Base-by-base conservation (phyloP, 208 protist species). In the Leishmania amazonensis region DNA sequence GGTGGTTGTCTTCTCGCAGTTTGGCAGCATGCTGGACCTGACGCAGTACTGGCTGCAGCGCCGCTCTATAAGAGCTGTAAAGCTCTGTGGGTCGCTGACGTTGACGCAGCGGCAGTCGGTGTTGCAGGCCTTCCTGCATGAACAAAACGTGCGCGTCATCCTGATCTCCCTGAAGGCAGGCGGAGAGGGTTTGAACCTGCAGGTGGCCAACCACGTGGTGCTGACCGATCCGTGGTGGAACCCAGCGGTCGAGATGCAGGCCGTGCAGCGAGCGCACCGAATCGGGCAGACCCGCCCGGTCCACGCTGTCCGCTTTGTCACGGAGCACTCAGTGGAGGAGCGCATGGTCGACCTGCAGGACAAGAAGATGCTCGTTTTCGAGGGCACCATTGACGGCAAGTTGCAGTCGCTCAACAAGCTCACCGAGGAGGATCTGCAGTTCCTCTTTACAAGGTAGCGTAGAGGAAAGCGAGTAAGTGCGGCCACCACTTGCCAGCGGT, bases 151-250 rank as follows among this genome's bases (percentile, higher is more conserved):
- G 71, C 96, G 97, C 19, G 88, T 98, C 9, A 99, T 99, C 78
- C 85, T 99, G 31, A 95, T 99, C n/a, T 99, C 96, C 24, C 99
- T 99, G 4, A 98, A 99, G 73, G 99, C 99, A 1, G 99, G 99
- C 78, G 99, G 99, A 28, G 93, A 99, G 42, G 99, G 99, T 82
- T 98, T 99, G 78, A 99, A 99, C 84, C 83, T 99, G 65, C 97
- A 99, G 75, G 96, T 99, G 9, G 99, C 99, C 45, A 99, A 99
- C 89, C 96, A 98, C 47, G 99, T 99, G 54, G 96, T 99, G 74
- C 86, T 99, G n/a, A 99, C 96, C 80, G 99, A 99, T 86, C 95
- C 90, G 53, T 99, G 99, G 92, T 99, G 98, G 97, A 99, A 99
- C 89, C 96, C 96, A 19, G 97, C 99, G 70, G 95, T 98, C 71